A percentile compares a stretch with the other conserved stretches of the same genome.
Evolutionary conservation across 352 stramenopile species (phyloP).

Genomic region (Pythium phragmiticola): DNA sequence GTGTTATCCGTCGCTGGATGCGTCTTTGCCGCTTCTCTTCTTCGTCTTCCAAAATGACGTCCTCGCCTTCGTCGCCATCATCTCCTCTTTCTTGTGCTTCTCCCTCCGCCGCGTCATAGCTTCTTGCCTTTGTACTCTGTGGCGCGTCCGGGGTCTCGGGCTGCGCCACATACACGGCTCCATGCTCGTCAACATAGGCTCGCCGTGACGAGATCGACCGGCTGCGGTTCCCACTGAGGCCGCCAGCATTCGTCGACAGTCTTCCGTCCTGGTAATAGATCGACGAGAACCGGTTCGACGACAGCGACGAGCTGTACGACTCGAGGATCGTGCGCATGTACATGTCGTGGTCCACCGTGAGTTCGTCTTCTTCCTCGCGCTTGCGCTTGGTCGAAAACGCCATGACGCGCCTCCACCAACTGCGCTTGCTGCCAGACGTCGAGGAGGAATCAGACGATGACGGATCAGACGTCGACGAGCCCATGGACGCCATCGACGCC

Average conservation of each 20-base stretch:
- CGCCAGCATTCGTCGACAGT: background rate
- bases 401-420: constrained; percentile 21
- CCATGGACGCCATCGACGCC: constrained; percentile 12
- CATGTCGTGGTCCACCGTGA: constrained; percentile 56
- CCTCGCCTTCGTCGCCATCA: background rate
- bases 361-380: constrained; percentile 16
- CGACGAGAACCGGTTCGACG: constrained; percentile 55
- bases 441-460: constrained; percentile 3
- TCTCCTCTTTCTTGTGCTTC: constrained; percentile 6
- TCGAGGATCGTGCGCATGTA: constrained; percentile 76
- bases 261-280: constrained; percentile 19
- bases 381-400: constrained; percentile 17
- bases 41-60: constrained; percentile 30
- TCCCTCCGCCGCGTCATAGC: background rate
- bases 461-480: background rate
- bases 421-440: constrained; percentile 12
- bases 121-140: background rate
- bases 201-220: constrained; percentile 18
- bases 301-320: constrained; percentile 73
- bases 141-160: constrained; percentile 22
- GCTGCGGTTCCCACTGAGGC: background rate
- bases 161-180: constrained; percentile 23
- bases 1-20: constrained; percentile 50
- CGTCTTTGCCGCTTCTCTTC: constrained; percentile 46
- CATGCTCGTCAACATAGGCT: constrained; percentile 23